Base-by-base conservation (phyloP, 495 filamentous ascomycete genomes). In the Aspergillus nanangensis region DNA sequence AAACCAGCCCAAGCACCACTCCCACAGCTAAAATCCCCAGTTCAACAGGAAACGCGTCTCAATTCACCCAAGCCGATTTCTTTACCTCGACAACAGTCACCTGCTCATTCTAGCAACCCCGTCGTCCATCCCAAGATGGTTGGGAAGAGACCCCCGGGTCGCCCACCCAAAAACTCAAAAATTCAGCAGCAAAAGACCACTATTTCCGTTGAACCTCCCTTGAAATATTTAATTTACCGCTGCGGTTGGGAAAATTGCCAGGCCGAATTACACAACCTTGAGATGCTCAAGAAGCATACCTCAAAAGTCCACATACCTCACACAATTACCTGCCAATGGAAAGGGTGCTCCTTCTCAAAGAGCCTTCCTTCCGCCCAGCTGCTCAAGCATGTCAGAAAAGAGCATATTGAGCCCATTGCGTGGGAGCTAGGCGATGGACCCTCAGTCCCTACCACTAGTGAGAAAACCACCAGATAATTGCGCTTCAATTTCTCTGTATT, bases 251-350 rank as follows among this genome's bases (percentile, higher is more conserved):
- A 72, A 29, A 60, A 65, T 7, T 94, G 88, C 55, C 70, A 71
- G 4, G 79, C 82, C 0, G 76, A 89, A 56, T 68, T 93, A 3
- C 87, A 92, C 51, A 91, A 90, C 56, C 57, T 89, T 24, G 76
- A 82, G 2, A 81, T 81, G 1, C 70, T 93, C 17, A 78, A 80
- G 44, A 78, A 75, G 42, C 88, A 94, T 57, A 56, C 91, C 17
- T 52, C 71, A 23, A 76, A 82, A 43, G 64, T 81, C 4, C 87
- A 74, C 32, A 55, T 68, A 3, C 57, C 59, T 1, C 48, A 63
- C 27, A 55, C 37, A 49, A 60, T 56, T 31, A 48, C 23, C 11
- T 75, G 71, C 39, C 48, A 35, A 17, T 75, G 71, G 71, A 41
- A 55, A 17, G 56, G 37, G 8, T 75, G 71, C 37, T 22, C 45